A percentile compares a stretch with the other conserved stretches of the same genome.
Conservation (phyloP, 2,329 filamentous ascomycete genomes). For the Fusarium sp. region DNA sequence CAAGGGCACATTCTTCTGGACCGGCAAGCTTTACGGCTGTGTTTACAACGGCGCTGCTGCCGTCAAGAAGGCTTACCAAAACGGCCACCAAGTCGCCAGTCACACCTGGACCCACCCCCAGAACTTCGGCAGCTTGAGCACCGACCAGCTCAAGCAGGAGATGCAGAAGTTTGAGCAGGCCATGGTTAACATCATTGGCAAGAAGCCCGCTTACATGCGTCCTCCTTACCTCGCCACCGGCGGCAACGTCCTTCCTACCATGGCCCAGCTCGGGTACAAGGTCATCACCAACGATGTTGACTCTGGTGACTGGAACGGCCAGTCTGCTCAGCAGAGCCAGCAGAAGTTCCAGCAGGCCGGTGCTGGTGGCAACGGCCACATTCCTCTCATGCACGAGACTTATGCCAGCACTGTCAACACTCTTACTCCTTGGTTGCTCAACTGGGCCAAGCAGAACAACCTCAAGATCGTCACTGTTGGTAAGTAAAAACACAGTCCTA, state of each 20-base stretch:
- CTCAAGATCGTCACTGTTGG: slow-evolving; percentile 63
- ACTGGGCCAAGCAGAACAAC: slow-evolving; percentile 62
- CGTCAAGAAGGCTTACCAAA: slow-evolving; percentile 64
- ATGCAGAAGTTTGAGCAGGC: slow-evolving; percentile 65
- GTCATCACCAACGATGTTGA: slow-evolving; percentile 72
- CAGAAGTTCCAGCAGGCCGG: slow-evolving; percentile 61
- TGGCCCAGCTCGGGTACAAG: slow-evolving; percentile 65
- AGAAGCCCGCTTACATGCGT: slow-evolving; percentile 62
- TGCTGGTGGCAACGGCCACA: slow-evolving; percentile 60
- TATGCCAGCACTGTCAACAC: slow-evolving; percentile 61
- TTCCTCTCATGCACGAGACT: slow-evolving; percentile 69
- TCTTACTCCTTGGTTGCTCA: slow-evolving; percentile 62
- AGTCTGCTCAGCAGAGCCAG: slow-evolving; percentile 63
- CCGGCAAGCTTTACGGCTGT: slow-evolving; percentile 62
- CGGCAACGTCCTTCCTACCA: slow-evolving; percentile 56
- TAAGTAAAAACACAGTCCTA: too few species aligned
- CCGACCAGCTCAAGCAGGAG: slow-evolving; percentile 57
- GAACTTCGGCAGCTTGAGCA: slow-evolving; percentile 54
- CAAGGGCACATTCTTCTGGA: slow-evolving; percentile 67
- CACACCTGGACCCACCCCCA: slow-evolving; percentile 66
- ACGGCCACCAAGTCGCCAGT: slow-evolving; percentile 65
- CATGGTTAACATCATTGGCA: slow-evolving; percentile 61
- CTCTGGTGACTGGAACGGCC: slow-evolving; percentile 70
- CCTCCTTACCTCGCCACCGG: slow-evolving; percentile 63
- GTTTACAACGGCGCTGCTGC: slow-evolving; percentile 63